phyloP scores from a whole-genome alignment of 805 yeast species.

The Metschnikowia dekortorum region DNA sequence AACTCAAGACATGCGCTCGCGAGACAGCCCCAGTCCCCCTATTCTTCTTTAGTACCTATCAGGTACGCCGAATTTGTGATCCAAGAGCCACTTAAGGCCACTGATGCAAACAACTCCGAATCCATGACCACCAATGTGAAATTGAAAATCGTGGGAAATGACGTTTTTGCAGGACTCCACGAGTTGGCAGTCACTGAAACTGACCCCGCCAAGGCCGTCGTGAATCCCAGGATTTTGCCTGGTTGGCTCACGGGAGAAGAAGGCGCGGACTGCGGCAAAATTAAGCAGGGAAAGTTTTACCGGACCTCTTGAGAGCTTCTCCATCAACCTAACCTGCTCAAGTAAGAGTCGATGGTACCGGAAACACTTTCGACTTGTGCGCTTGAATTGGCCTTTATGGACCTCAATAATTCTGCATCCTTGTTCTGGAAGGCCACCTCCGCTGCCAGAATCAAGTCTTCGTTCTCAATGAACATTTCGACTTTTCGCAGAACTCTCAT shows the following conservation, averaged over 20 bases:
- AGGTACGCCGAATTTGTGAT: constrained; percentile 47
- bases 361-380: constrained; percentile 9
- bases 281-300: constrained; percentile 15
- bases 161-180: constrained; percentile 75
- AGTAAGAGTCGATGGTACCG: constrained; percentile 9
- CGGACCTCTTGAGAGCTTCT: neutral
- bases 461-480: constrained; percentile 48
- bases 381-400: constrained; percentile 5
- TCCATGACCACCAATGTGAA: constrained; percentile 21
- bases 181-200: constrained; percentile 45
- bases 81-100: constrained; percentile 24
- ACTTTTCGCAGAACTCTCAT: constrained; percentile 44
- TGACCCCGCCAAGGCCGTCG: constrained; percentile 29
- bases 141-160: constrained; percentile 54
- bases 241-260: constrained; percentile 79
- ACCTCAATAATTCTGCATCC: constrained; percentile 23
- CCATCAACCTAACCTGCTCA: constrained; percentile 7
- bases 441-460: constrained; percentile 48
- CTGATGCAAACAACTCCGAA: constrained; percentile 6
- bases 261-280: constrained; percentile 47
- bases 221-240: constrained; percentile 58
- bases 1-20: constrained; percentile 1
- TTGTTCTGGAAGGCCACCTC: constrained; percentile 44
- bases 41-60: constrained; percentile 54
- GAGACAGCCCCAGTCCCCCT: constrained; percentile 24